These are phyloP conservation scores for Coccomyxa sp. DNA, from an alignment of 139 green algal species.

Conservation along the genomic window DNA sequence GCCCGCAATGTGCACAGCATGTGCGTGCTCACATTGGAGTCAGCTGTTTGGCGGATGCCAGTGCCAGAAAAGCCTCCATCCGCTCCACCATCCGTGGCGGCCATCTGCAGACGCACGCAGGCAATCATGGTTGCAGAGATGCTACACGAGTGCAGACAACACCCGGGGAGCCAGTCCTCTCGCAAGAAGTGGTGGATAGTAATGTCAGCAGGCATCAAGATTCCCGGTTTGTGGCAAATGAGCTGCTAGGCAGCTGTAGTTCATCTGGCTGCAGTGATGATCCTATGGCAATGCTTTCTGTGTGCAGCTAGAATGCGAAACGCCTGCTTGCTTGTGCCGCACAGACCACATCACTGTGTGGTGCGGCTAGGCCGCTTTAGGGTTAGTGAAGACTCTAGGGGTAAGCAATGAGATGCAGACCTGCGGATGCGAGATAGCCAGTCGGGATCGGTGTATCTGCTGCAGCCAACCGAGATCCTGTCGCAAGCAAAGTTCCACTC, in stretches of 20 bases:
- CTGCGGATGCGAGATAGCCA: constrained; percentile 71
- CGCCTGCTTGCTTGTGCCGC: neutral
- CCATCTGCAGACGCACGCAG: constrained; percentile 22
- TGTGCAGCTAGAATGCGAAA: neutral
- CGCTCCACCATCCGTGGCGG: constrained; percentile 61
- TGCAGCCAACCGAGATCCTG: constrained; percentile 67
- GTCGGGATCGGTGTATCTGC: constrained; percentile 68
- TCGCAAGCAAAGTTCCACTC: constrained; percentile 76
- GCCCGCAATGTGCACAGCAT: too few relatives aligned
- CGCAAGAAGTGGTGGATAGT: neutral
- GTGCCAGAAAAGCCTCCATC: constrained; percentile 42
- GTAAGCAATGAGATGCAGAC: constrained; percentile 7
- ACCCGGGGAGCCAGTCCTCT: neutral
- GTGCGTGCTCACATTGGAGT: too few relatives aligned
- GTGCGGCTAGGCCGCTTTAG: neutral
- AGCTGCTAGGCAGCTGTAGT: neutral
- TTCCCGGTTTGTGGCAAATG: neutral
- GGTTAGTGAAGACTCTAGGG: neutral
- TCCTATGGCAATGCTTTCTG: neutral
- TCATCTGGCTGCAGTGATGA: neutral
- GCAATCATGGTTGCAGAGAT: neutral
- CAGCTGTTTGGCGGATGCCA: constrained; percentile 4
- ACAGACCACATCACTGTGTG: neutral
- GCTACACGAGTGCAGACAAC: neutral
- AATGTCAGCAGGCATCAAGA: neutral